phyloP scores from a whole-genome alignment of 495 filamentous ascomycete species.

The Acidomyces sp. region DNA sequence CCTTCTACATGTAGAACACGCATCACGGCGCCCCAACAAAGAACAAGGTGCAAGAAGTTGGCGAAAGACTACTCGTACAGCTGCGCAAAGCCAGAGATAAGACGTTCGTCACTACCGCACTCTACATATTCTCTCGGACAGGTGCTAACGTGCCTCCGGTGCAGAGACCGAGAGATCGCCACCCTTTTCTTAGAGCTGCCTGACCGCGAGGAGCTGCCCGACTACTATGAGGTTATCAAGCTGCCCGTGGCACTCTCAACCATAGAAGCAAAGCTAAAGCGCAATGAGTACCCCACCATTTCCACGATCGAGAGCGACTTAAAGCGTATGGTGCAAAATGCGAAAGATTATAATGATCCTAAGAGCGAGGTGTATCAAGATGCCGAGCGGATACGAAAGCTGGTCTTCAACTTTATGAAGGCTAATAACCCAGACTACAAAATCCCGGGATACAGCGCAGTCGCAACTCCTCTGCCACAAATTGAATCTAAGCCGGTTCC shows the following conservation, averaged over 20 bases:
- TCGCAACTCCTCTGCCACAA: constrained; percentile 50
- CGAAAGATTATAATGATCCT: constrained; percentile 58
- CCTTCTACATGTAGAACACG: constrained; percentile 10
- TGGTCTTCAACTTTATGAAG: constrained; percentile 60
- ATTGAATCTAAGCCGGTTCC: not conserved
- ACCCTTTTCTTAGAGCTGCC: constrained; percentile 59
- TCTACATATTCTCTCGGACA: not conserved
- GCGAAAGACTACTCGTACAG: constrained; percentile 50
- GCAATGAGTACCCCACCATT: constrained; percentile 47
- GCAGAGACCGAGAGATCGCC: constrained; percentile 53
- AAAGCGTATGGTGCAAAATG: constrained; percentile 65
- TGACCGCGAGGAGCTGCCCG: constrained; percentile 44
- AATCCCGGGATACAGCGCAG: constrained; percentile 41
- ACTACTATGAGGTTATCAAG: constrained; percentile 59
- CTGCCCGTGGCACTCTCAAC: constrained; percentile 64
- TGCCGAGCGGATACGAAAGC: constrained; percentile 62
- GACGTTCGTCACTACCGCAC: constrained; percentile 37
- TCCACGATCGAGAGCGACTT: constrained; percentile 56
- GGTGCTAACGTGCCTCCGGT: constrained; percentile 6
- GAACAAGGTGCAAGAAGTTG: constrained; percentile 38
- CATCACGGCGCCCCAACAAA: constrained; percentile 12
- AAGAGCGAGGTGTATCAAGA: constrained; percentile 54
- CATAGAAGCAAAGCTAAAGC: constrained; percentile 57
- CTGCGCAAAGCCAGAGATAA: constrained; percentile 58
- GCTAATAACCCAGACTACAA: constrained; percentile 63